phyloP scores from a whole-genome alignment of 352 stramenopile genomes.

The Globisporangium carolinianum region DNA sequence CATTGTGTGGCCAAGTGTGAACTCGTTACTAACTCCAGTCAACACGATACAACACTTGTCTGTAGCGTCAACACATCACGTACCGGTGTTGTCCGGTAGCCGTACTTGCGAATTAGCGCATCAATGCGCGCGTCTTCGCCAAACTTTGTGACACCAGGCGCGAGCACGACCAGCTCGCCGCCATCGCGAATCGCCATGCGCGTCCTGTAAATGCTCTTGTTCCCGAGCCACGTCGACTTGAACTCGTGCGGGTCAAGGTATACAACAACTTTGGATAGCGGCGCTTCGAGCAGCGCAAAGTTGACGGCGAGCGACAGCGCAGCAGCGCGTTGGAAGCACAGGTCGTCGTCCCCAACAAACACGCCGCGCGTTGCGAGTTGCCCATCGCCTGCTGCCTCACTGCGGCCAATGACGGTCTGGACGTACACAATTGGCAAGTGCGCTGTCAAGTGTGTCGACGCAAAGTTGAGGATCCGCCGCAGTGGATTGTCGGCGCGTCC shows the following conservation, averaged over 20 bases:
- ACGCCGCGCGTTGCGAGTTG: constrained; percentile 85
- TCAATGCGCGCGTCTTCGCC: constrained; percentile 94
- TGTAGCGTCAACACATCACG: constrained; percentile 7
- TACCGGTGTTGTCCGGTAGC: constrained; percentile 93
- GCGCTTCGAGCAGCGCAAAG: constrained; percentile 91
- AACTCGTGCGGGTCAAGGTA: constrained; percentile 95
- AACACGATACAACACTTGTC: not conserved
- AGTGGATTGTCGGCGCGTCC: constrained; percentile 93
- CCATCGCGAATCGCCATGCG: constrained; percentile 95
- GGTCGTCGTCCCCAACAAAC: constrained; percentile 94
- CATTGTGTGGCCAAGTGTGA: too few relatives aligned
- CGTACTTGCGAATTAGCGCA: constrained; percentile 94
- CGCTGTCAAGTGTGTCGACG: constrained; percentile 87
- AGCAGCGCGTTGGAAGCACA: constrained; percentile 93
- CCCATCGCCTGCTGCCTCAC: constrained; percentile 27
- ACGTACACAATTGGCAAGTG: constrained; percentile 94
- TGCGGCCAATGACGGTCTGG: constrained; percentile 90
- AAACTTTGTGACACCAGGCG: constrained; percentile 91
- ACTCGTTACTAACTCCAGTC: too few relatives aligned
- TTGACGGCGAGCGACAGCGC: constrained; percentile 94
- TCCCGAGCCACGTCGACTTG: constrained; percentile 97
- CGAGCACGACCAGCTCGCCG: constrained; percentile 93
- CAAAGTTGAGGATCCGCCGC: constrained; percentile 94
- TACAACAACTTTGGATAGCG: constrained; percentile 93
- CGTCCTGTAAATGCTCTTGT: constrained; percentile 98